Conservation (phyloP, 179 eudicot species). For the Beta corolliflora region DNA sequence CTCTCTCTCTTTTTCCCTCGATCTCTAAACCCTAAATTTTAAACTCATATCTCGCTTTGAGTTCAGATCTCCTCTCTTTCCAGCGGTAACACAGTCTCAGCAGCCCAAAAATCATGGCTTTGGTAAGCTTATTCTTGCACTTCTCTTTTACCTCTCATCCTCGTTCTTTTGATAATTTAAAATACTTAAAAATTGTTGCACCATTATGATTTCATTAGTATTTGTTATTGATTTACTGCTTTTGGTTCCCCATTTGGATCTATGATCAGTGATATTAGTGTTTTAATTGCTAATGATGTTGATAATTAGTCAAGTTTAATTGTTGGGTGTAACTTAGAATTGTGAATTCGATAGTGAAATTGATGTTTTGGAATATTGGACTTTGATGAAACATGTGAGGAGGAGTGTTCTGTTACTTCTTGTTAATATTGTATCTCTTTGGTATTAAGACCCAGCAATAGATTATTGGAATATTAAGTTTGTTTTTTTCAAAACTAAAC, state of each 20-base stretch:
- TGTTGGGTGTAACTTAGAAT: neutral
- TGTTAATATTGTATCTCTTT: neutral
- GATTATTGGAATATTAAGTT: neutral
- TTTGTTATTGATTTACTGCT: neutral
- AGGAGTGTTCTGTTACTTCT: neutral
- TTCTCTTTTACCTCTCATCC: neutral
- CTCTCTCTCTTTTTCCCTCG: neutral
- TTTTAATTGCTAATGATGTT: neutral
- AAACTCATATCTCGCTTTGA: neutral
- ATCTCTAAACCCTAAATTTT: neutral
- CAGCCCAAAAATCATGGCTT: constrained; percentile 3
- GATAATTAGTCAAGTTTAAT: neutral
- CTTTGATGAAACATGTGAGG: neutral
- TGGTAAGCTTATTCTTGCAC: neutral
- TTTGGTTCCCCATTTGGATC: neutral
- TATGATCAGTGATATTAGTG: neutral
- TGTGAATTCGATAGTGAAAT: neutral
- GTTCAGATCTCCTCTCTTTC: neutral
- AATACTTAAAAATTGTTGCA: neutral
- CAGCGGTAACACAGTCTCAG: neutral
- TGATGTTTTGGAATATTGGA: neutral
- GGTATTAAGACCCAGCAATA: neutral
- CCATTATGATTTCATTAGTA: neutral
- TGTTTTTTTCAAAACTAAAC: neutral
- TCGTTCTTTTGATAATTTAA: neutral